Percentiles rank a stretch among this genome's conserved stretches.
Conservation (phyloP, 345 rosid genomes). For the Geranium brycei region DNA sequence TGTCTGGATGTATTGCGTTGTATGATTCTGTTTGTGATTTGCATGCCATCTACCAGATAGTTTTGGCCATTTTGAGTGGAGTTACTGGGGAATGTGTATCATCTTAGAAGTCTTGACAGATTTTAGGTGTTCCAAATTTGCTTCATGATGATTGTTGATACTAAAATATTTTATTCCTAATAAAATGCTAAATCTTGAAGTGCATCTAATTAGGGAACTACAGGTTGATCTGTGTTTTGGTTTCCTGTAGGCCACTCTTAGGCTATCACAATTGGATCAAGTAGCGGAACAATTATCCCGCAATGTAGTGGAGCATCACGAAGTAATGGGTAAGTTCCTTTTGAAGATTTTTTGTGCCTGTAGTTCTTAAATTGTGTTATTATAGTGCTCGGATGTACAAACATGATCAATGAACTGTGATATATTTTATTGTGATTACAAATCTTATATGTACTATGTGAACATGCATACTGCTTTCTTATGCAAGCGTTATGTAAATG, state of each 20-base stretch:
- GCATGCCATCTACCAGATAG: not conserved
- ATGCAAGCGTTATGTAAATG: not conserved
- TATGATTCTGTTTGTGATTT: not conserved
- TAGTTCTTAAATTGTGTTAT: not conserved
- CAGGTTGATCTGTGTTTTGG: conserved; percentile 4
- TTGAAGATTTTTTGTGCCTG: not conserved
- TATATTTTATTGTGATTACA: not conserved
- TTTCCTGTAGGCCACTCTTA: conserved; percentile 61
- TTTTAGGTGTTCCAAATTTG: too few species aligned
- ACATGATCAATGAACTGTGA: not conserved
- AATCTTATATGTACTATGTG: too few species aligned
- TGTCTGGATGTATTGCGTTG: too few species aligned
- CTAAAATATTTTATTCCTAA: too few species aligned
- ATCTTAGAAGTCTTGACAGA: not conserved
- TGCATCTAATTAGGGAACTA: not conserved
- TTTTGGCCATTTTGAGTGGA: not conserved
- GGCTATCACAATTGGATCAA: conserved; percentile 78
- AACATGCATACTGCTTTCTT: not conserved
- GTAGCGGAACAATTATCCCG: conserved; percentile 67
- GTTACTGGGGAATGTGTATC: not conserved
- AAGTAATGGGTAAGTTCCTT: conserved; percentile 82
- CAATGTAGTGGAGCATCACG: conserved; percentile 90
- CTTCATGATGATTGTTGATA: not conserved
- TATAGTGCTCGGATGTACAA: not conserved
- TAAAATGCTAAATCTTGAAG: not conserved